Evolutionary conservation across 139 green algal genomes (phyloP), one percentile per base, ranked within the genome.

Genomic region (Chlamydomonas applanata): DNA sequence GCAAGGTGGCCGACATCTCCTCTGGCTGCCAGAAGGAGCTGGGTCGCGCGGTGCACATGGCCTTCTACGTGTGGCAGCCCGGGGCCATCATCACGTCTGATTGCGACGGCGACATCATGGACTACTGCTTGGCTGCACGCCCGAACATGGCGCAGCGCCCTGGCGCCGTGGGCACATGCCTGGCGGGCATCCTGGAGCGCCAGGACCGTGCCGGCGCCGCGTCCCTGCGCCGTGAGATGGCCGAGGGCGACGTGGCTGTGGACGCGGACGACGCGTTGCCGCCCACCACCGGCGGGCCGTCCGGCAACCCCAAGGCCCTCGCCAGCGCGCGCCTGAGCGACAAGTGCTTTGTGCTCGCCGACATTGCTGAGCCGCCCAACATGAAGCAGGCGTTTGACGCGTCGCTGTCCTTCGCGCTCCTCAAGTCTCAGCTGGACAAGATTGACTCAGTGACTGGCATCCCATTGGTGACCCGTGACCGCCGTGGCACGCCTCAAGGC

Each of bases 21-120:
- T 70, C 73, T 1, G 74, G 72, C 17, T 97, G 92, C 84, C 71
- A 85, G 59, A 78, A 77, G 33, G 89, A 97, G 88, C 71, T 96
- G 61, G 86, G 82, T 9, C 86, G 93, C n/a, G 89, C 89, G 1
- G 87, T 94, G 24, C 88, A 91, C 52, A 93, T 93, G 87, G 91
- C 93, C 4, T 89, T 97, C 73, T 97, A 88, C 80, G 83, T 89
- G 29, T 97, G 93, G 85, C 67, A 72, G 29, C 71, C 74, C 17
- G 83, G 79, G 7, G 67, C 68, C 0, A 77, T 84, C 20, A 64
- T 97, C 36, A 97, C 93, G 0, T 16, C 59, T 20, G 44, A 73
- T 2, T 97, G 93, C 80, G 93, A 97, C 54, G 62, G 74, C 0
- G 89, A 94, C 67, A 87, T 92, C 7, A 34, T 79, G 35, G 49